A percentile compares a stretch with the other conserved stretches of the same genome.
phyloP scores from a whole-genome alignment of 169 alveolate genomes.

The Besnoitia besnoiti region DNA sequence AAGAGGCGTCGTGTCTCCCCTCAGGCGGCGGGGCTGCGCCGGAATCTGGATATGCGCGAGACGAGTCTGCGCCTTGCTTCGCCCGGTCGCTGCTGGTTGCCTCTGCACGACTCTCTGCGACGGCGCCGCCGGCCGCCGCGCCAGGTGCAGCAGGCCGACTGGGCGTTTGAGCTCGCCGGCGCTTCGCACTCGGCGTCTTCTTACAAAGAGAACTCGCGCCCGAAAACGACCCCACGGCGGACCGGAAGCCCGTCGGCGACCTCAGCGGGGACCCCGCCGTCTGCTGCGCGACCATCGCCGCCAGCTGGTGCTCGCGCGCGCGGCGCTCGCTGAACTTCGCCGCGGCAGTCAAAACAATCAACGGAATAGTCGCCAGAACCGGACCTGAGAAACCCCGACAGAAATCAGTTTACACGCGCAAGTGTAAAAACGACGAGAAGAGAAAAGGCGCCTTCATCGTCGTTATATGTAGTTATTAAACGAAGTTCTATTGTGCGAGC shows the following conservation, averaged over 20 bases:
- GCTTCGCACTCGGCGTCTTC: background rate
- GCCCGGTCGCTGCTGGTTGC: too few species aligned
- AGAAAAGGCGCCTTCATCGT: too few species aligned
- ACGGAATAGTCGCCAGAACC: conserved; percentile 37
- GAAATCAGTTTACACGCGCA: too few species aligned
- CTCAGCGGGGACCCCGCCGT: background rate
- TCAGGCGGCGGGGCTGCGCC: too few species aligned
- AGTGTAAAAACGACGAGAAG: too few species aligned
- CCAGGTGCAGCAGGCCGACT: background rate
- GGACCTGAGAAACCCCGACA: conserved; percentile 49
- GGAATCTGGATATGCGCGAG: too few species aligned
- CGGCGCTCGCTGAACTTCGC: conserved; percentile 51
- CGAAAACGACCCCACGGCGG: background rate
- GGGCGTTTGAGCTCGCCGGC: background rate
- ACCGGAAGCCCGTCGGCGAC: background rate
- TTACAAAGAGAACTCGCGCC: background rate
- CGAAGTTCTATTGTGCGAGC: too few species aligned
- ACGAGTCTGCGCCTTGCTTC: too few species aligned
- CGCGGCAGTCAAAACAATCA: conserved; percentile 44
- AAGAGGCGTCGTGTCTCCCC: background rate
- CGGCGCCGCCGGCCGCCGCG: background rate
- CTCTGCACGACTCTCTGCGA: background rate
- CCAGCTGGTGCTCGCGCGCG: conserved; percentile 19
- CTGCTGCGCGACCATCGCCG: conserved; percentile 16
- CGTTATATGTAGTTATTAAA: too few species aligned